Evolutionary conservation across 768 basidiomycete genomes (phyloP).

Genomic region (Pulveroboletus sp.): DNA sequence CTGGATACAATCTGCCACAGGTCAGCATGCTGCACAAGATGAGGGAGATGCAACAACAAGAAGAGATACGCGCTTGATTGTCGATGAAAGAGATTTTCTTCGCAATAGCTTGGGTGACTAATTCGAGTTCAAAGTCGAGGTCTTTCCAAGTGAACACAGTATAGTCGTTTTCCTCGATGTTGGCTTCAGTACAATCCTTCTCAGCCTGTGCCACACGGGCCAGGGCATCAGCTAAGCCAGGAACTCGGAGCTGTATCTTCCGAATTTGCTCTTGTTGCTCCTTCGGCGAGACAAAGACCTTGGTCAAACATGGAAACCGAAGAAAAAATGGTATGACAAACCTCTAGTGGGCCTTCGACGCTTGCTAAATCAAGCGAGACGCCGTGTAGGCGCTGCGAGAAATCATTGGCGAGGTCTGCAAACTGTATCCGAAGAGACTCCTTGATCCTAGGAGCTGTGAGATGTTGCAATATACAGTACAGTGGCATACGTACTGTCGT

Average conservation of each 20-base stretch:
- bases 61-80: slow-evolving; percentile 65
- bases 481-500: slow-evolving; percentile 57
- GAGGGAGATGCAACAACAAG: background rate
- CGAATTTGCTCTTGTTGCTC: slow-evolving; percentile 69
- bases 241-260: slow-evolving; percentile 62
- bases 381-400: slow-evolving; percentile 59
- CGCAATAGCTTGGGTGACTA: slow-evolving; percentile 71
- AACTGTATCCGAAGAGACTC: slow-evolving; percentile 73
- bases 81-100: slow-evolving; percentile 96
- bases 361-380: slow-evolving; percentile 70
- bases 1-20: slow-evolving; percentile 77
- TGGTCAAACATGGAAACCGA: slow-evolving; percentile 8
- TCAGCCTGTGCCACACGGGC: slow-evolving; percentile 59
- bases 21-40: slow-evolving; percentile 9
- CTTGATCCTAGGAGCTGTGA: slow-evolving; percentile 59
- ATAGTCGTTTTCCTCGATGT: slow-evolving; percentile 96
- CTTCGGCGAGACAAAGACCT: slow-evolving; percentile 32
- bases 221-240: slow-evolving; percentile 56
- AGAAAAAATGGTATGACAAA: slow-evolving; percentile 24
- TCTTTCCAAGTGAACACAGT: slow-evolving; percentile 88
- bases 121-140: slow-evolving; percentile 81
- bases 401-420: slow-evolving; percentile 71
- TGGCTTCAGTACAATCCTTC: slow-evolving; percentile 73
- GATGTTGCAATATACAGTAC: background rate
- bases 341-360: slow-evolving; percentile 75